Evolutionary conservation across 179 eudicot species (phyloP).

Genomic region (Beta lomatogona): DNA sequence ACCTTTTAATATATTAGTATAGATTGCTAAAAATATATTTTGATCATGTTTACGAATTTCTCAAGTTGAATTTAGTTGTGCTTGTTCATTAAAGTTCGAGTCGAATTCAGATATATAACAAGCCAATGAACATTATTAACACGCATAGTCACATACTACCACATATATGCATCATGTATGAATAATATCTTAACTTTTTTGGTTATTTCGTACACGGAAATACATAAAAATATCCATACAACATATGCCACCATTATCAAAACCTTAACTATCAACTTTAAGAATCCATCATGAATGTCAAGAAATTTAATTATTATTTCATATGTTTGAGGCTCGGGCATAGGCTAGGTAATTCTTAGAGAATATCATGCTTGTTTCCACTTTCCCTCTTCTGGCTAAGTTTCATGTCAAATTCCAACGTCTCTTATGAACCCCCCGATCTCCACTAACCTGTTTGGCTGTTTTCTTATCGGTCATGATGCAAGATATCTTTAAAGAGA

Average conservation of each 20-base stretch:
- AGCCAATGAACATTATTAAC: no score
- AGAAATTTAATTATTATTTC: background rate
- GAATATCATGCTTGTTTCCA: slow-evolving; percentile 5
- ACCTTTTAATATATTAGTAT: no score
- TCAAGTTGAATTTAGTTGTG: no score
- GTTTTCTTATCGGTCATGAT: background rate
- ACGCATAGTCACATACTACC: no score
- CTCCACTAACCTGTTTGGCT: background rate
- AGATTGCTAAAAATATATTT: no score
- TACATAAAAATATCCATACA: no score
- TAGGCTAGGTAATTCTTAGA: background rate
- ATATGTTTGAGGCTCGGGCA: background rate
- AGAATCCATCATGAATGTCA: background rate
- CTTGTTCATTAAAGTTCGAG: no score
- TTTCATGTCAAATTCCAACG: background rate
- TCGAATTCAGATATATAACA: no score
- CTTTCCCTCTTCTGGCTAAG: background rate
- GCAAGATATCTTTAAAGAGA: background rate
- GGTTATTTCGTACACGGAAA: no score
- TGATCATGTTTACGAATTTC: no score
- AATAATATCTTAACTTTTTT: no score
- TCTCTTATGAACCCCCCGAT: slow-evolving; percentile 7
- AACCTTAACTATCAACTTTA: background rate
- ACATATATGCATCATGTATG: no score
- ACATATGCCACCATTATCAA: background rate